Evolutionary conservation across 192 early-diverging fungal species (phyloP).

Genomic region (Coemansia reversa): DNA sequence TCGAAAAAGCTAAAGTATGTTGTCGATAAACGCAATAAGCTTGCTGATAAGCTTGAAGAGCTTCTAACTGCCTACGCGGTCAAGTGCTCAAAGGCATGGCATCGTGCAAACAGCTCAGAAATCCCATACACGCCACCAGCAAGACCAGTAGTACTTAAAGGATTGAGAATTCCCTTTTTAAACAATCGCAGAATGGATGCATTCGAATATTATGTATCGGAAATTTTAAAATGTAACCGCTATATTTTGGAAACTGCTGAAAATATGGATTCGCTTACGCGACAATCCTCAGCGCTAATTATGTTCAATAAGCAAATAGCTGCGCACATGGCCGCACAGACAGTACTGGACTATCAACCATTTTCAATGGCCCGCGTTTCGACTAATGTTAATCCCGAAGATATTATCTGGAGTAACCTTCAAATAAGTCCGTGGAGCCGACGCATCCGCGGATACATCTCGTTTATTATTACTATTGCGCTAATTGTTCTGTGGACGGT

Average conservation of each 20-base stretch:
- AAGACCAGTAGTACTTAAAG: not conserved
- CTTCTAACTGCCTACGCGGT: slow-evolving; percentile 55
- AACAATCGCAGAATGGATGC: slow-evolving; percentile 46
- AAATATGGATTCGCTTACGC: slow-evolving; percentile 17
- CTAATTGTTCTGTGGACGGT: slow-evolving; percentile 75
- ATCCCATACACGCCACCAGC: not conserved
- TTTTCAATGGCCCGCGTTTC: slow-evolving; percentile 66
- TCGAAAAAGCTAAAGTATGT: slow-evolving; percentile 52
- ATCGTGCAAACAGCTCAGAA: slow-evolving; percentile 6
- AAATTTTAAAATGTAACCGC: slow-evolving; percentile 37
- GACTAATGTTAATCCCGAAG: slow-evolving; percentile 63
- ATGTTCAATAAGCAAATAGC: slow-evolving; percentile 73
- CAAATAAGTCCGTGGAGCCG: slow-evolving; percentile 56
- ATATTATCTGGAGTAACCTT: slow-evolving; percentile 84
- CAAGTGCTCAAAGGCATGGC: slow-evolving; percentile 27
- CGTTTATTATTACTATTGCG: slow-evolving; percentile 53
- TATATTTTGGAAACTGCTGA: slow-evolving; percentile 48
- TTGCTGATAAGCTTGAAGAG: slow-evolving; percentile 56
- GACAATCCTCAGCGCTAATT: slow-evolving; percentile 73
- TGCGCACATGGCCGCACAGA: slow-evolving; percentile 77
- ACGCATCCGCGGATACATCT: slow-evolving; percentile 58
- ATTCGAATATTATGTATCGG: slow-evolving; percentile 32
- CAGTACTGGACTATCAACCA: slow-evolving; percentile 60
- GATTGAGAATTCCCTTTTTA: no score
- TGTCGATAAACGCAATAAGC: slow-evolving; percentile 55